Conservation (phyloP, 2,329 filamentous ascomycete genomes). For the Penicillium sp. region DNA sequence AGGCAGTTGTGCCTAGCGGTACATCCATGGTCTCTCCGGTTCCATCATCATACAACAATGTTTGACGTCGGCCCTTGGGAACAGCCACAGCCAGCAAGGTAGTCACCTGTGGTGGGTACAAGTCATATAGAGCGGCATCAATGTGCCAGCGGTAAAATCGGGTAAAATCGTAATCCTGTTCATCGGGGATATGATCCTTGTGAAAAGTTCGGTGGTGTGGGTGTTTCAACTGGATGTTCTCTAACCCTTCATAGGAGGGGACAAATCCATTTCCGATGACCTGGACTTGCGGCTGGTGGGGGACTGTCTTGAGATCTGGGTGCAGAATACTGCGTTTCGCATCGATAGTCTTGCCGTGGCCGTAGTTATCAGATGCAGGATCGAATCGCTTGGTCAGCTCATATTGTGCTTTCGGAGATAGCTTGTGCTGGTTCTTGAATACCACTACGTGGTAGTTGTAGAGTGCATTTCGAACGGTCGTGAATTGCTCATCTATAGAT, state of each 20-base stretch:
- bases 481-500: conserved; percentile 62
- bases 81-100: conserved; percentile 72
- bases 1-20: conserved; percentile 73
- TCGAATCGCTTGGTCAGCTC: conserved; percentile 74
- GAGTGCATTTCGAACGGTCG: conserved; percentile 62
- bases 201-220: conserved; percentile 79
- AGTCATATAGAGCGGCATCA: conserved; percentile 72
- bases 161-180: conserved; percentile 59
- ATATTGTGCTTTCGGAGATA: conserved; percentile 70
- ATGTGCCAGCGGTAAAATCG: conserved; percentile 78
- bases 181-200: conserved; percentile 60
- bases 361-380: conserved; percentile 63
- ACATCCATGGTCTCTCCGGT: conserved; percentile 65
- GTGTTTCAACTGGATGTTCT: conserved; percentile 67
- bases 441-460: conserved; percentile 69
- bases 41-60: conserved; percentile 71
- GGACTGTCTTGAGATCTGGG: conserved; percentile 76
- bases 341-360: conserved; percentile 74
- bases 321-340: conserved; percentile 66
- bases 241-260: conserved; percentile 67
- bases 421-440: conserved; percentile 64
- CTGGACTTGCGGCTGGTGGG: conserved; percentile 76
- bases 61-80: conserved; percentile 65
- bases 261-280: conserved; percentile 76
- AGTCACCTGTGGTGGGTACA: conserved; percentile 72